Evolutionary conservation across 441 rosid species (phyloP).

Genomic region (Erysimum cheiri): DNA sequence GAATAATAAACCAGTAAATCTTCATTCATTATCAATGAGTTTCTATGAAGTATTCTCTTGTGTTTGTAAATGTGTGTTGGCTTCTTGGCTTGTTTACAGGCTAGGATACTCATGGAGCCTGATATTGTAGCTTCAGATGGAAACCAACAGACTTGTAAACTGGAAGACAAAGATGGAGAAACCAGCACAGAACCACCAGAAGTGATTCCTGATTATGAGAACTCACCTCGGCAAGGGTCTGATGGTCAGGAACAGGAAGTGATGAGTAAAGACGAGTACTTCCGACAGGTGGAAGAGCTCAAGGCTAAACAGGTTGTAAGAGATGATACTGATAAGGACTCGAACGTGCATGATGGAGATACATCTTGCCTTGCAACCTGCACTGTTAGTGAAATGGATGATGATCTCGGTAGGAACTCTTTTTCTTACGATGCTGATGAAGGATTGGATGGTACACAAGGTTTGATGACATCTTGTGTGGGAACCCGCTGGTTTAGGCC

Average conservation of each 20-base stretch:
- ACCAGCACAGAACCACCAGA: slow-evolving; percentile 45
- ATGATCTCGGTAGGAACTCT: slow-evolving; percentile 62
- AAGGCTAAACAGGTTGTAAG: slow-evolving; percentile 51
- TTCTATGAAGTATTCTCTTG: not conserved
- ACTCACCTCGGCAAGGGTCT: slow-evolving; percentile 36
- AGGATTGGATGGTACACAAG: slow-evolving; percentile 49
- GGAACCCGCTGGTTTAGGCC: slow-evolving; percentile 98
- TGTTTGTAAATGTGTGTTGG: slow-evolving; percentile 30
- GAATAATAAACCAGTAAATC: not conserved
- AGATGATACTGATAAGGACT: slow-evolving; percentile 68
- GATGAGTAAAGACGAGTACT: slow-evolving; percentile 58
- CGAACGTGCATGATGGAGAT: slow-evolving; percentile 63
- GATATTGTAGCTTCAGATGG: slow-evolving; percentile 53
- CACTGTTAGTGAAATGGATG: slow-evolving; percentile 64
- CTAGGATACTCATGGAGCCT: slow-evolving; percentile 80
- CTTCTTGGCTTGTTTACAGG: slow-evolving; percentile 53
- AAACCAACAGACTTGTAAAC: slow-evolving; percentile 47
- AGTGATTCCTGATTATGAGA: slow-evolving; percentile 48
- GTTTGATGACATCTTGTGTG: slow-evolving; percentile 81
- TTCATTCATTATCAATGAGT: not conserved
- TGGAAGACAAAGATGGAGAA: slow-evolving; percentile 45
- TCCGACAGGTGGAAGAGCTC: slow-evolving; percentile 58
- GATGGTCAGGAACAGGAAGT: slow-evolving; percentile 46
- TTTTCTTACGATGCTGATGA: slow-evolving; percentile 70
- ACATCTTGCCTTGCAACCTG: slow-evolving; percentile 90